Evolutionary conservation across 2,329 filamentous ascomycete genomes (phyloP).

Genomic region (Stemphylium beticola): DNA sequence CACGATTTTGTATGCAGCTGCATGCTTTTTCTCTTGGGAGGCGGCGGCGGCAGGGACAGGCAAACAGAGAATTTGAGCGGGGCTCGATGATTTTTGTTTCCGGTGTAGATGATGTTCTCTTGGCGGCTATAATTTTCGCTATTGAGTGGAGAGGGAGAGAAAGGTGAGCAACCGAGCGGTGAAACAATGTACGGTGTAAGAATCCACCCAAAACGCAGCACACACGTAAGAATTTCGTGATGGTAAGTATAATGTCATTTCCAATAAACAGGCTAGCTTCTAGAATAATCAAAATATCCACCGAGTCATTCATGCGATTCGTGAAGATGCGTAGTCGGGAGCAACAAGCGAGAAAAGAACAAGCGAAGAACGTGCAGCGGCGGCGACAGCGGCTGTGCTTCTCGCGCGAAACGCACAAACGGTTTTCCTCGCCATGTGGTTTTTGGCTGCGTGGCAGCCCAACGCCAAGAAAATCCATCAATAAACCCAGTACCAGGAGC

Average conservation of each 20-base stretch:
- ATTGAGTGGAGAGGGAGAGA: too few species aligned
- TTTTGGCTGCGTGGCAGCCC: conserved; percentile 12
- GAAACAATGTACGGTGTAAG: conserved; percentile 1
- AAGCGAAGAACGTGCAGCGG: conserved; percentile 1
- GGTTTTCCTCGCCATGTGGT: conserved; percentile 1
- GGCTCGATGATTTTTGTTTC: neutral
- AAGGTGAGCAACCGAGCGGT: too few species aligned
- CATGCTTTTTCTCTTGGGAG: too few species aligned
- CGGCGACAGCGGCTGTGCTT: conserved; percentile 1
- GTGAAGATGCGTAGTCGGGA: conserved; percentile 5
- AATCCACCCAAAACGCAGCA: neutral
- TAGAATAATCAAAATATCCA: conserved; percentile 6
- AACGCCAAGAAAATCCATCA: conserved; percentile 11
- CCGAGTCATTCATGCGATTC: conserved; percentile 8
- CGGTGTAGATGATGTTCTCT: neutral
- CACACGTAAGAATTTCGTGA: conserved; percentile 1
- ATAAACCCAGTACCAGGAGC: conserved; percentile 4
- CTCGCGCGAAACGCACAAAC: conserved; percentile 1
- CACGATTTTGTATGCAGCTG: neutral
- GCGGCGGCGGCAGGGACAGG: too few species aligned
- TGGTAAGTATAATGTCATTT: neutral
- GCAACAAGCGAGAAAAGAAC: conserved; percentile 9
- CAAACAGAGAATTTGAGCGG: too few species aligned
- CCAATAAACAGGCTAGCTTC: conserved; percentile 12
- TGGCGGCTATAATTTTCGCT: neutral